Percentiles rank a stretch among this genome's conserved stretches.
Conservation (phyloP, 1,139 yeast species). For the Magnusiomyces tetraspermus region DNA sequence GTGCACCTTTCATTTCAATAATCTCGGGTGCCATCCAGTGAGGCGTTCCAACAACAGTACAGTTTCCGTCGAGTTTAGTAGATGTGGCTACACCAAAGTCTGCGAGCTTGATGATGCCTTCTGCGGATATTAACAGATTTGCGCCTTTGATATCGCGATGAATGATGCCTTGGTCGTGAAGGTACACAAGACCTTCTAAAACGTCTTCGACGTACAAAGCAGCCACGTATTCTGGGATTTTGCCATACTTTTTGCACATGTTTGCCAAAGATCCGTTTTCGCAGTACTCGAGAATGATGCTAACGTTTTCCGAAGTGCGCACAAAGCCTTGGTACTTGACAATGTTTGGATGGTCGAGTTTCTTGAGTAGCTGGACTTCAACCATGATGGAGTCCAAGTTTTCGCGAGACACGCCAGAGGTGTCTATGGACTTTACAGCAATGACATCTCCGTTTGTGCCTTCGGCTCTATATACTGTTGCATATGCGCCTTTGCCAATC, state of each 20-base stretch:
- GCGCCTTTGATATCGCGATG: slow-evolving; percentile 78
- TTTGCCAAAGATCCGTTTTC: slow-evolving; percentile 77
- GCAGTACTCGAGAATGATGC: slow-evolving; percentile 70
- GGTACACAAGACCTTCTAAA: slow-evolving; percentile 56
- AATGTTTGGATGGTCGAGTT: slow-evolving; percentile 80
- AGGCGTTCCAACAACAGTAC: slow-evolving; percentile 53
- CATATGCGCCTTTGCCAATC: slow-evolving; percentile 74
- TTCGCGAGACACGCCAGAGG: slow-evolving; percentile 34
- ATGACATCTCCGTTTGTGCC: slow-evolving; percentile 63
- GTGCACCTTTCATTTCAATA: slow-evolving; percentile 70
- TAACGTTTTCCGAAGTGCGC: slow-evolving; percentile 54
- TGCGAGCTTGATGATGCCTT: slow-evolving; percentile 57
- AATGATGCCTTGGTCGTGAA: slow-evolving; percentile 64
- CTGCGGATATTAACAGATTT: slow-evolving; percentile 53
- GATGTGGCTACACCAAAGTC: slow-evolving; percentile 70
- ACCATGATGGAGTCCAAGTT: slow-evolving; percentile 33
- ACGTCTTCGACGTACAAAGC: slow-evolving; percentile 59
- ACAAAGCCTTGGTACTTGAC: slow-evolving; percentile 88
- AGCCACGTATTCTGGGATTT: slow-evolving; percentile 50
- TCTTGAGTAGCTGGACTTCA: slow-evolving; percentile 44
- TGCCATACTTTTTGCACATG: slow-evolving; percentile 47
- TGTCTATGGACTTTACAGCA: slow-evolving; percentile 75
- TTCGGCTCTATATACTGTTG: slow-evolving; percentile 59
- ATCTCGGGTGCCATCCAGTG: slow-evolving; percentile 89
- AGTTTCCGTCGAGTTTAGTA: slow-evolving; percentile 13